phyloP scores from a whole-genome alignment of 371 early-diverging fungal genomes.

The Vavraia culicis region DNA sequence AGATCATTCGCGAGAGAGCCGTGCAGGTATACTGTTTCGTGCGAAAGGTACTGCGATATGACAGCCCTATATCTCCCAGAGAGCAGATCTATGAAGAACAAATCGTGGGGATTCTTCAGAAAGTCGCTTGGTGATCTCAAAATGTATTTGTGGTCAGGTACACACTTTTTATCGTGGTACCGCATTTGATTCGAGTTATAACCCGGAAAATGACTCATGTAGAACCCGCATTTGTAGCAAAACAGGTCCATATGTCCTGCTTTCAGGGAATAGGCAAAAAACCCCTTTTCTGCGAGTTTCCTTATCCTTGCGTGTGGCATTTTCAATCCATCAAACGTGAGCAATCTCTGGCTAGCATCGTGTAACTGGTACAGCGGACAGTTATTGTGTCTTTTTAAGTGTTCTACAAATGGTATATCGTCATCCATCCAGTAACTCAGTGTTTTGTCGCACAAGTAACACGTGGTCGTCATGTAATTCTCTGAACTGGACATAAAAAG shows the following conservation, averaged over 20 bases:
- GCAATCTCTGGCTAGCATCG: background rate
- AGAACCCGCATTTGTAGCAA: slow-evolving; percentile 23
- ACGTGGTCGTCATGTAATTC: slow-evolving; percentile 5
- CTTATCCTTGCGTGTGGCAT: background rate
- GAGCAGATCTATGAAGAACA: slow-evolving; percentile 16
- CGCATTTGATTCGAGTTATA: too few species aligned
- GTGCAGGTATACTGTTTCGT: background rate
- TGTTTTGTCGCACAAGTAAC: slow-evolving; percentile 19
- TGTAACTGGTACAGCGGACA: slow-evolving; percentile 12
- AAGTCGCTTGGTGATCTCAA: slow-evolving; percentile 1
- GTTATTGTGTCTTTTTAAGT: slow-evolving; percentile 7
- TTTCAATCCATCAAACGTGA: background rate
- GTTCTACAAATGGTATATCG: slow-evolving; percentile 17
- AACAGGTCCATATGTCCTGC: slow-evolving; percentile 5
- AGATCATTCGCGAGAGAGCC: background rate
- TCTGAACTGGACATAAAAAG: slow-evolving; percentile 4
- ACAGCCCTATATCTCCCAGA: slow-evolving; percentile 4
- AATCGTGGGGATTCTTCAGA: background rate
- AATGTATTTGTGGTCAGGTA: slow-evolving; percentile 1
- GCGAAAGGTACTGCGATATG: background rate
- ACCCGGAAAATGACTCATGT: too few species aligned
- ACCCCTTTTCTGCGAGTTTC: slow-evolving; percentile 1
- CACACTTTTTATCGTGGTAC: too few species aligned
- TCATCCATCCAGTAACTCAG: slow-evolving; percentile 18
- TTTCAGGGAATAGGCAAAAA: slow-evolving; percentile 13